These are phyloP conservation scores for Lactarius psammicola DNA, from an alignment of 768 basidiomycete species.

Conservation along the genomic window DNA sequence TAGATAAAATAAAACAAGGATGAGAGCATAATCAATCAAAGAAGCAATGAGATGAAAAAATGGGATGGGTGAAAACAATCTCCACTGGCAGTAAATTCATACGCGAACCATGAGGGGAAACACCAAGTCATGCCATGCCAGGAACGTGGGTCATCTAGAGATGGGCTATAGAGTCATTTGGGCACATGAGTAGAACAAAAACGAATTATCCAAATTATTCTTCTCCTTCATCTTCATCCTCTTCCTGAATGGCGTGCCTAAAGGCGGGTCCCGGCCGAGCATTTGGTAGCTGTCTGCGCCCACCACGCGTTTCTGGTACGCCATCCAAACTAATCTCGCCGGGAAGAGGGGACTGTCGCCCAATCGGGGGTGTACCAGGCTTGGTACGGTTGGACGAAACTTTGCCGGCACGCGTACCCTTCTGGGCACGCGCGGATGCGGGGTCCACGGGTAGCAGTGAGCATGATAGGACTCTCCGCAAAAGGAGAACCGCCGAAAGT, in stretches of 20 bases:
- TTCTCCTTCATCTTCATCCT: conserved; percentile 83
- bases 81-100: conserved; percentile 6
- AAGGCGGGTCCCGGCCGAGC: conserved; percentile 63
- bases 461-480: conserved; percentile 11
- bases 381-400: conserved; percentile 41
- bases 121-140: conserved; percentile 5
- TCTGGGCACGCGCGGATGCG: conserved; percentile 14
- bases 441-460: conserved; percentile 32
- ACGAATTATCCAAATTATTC: conserved; percentile 14
- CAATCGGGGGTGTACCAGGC: conserved; percentile 57
- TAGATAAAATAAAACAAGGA: conserved; percentile 21
- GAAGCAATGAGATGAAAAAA: conserved; percentile 11
- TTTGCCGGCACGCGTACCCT: conserved; percentile 23
- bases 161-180: conserved; percentile 15
- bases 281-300: conserved; percentile 67
- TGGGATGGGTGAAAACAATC: not conserved
- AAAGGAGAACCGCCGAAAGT: conserved; percentile 22
- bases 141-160: conserved; percentile 15
- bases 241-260: conserved; percentile 72
- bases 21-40: conserved; percentile 23
- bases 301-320: conserved; percentile 48
- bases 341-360: conserved; percentile 60
- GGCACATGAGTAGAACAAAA: conserved; percentile 6
- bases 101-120: conserved; percentile 15
- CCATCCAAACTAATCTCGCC: conserved; percentile 49